Base-by-base conservation (phyloP, 371 early-diverging fungal species). In the Zancudomyces culisetae region DNA sequence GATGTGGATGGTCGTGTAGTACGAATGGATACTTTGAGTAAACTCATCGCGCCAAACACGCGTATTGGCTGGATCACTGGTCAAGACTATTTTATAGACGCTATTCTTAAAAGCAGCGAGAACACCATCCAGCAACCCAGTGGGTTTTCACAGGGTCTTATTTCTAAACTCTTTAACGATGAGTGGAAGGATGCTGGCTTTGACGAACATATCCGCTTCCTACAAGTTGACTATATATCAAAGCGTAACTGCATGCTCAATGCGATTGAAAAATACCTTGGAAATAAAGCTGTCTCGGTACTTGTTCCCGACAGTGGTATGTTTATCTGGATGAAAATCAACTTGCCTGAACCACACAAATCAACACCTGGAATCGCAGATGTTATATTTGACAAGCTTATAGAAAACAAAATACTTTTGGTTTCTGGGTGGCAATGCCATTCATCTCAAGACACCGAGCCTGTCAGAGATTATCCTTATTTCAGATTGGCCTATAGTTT, bases 1-100 rank as follows among this genome's bases (percentile, higher is more conserved):
- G 82, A 82, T 60, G 56, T 49, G 1, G 77, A 82, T 46, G 75
- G 70, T 0, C 68, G 83, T 3, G 80, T 82, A 2, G 60, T 82
- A 12, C 70, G 83, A 1, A 70, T 83, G 42, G 83, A 82, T 57
- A 76, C 77, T 23, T 71, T 82, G 45, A 75, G 75, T 54, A 82
- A 82, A 54, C 62, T 82, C 26, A 50, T 83, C 23, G 73, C 74
- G 8, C 73, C 77, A 0, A 83, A 81, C 21, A 42, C 72, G 51
- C 71, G 83, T 13, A 46, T 73, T 27, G 80, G 80, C 2, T 77
- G 75, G 72, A 51, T 70, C 30, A 75, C 80, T 1, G 80, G 78
- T 0, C 79, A 75, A 1, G 51, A 42, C 13, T 61, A 64, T 43
- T 64, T 82, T 12, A 59, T 77, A 1, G 70, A 73, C 29, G 63